phyloP scores from a whole-genome alignment of 805 yeast species.

The Hanseniaspora guilliermondii region DNA sequence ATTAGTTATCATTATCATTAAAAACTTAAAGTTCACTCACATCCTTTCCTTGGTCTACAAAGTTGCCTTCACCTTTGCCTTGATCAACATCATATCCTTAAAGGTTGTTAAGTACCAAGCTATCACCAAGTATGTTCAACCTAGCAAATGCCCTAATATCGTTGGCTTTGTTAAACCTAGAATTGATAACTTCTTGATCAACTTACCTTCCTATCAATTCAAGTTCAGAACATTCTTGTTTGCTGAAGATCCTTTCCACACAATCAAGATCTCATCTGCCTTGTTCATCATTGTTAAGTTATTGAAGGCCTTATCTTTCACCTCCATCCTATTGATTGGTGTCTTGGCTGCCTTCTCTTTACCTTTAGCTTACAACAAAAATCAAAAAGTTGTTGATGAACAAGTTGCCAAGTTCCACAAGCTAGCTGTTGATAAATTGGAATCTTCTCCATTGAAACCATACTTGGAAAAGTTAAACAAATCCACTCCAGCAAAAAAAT shows the following conservation, averaged over 20 bases:
- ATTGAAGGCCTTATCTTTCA: conserved; percentile 64
- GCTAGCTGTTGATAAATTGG: conserved; percentile 40
- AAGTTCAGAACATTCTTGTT: conserved; percentile 45
- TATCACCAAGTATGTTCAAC: conserved; percentile 55
- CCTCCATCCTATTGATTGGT: conserved; percentile 41
- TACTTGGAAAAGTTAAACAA: conserved; percentile 49
- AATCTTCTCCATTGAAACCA: conserved; percentile 36
- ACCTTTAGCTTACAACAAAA: conserved; percentile 67
- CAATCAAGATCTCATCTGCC: conserved; percentile 58
- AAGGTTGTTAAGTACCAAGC: conserved; percentile 10
- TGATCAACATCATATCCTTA: conserved; percentile 37
- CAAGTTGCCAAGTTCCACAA: conserved; percentile 37
- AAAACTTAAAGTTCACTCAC: conserved; percentile 50
- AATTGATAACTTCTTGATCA: conserved; percentile 23
- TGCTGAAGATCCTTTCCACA: conserved; percentile 58
- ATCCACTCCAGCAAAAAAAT: conserved; percentile 30
- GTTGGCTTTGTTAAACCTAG: conserved; percentile 26
- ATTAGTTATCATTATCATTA: conserved; percentile 42
- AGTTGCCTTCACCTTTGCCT: conserved; percentile 50
- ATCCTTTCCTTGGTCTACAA: conserved; percentile 49
- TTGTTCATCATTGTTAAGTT: conserved; percentile 57
- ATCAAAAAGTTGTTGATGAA: conserved; percentile 33
- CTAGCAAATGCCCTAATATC: conserved; percentile 31
- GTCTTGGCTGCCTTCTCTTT: conserved; percentile 55
- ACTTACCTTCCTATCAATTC: conserved; percentile 41